Evolutionary conservation across 2,329 filamentous ascomycete genomes (phyloP).

Genomic region (Neonectria hederae): DNA sequence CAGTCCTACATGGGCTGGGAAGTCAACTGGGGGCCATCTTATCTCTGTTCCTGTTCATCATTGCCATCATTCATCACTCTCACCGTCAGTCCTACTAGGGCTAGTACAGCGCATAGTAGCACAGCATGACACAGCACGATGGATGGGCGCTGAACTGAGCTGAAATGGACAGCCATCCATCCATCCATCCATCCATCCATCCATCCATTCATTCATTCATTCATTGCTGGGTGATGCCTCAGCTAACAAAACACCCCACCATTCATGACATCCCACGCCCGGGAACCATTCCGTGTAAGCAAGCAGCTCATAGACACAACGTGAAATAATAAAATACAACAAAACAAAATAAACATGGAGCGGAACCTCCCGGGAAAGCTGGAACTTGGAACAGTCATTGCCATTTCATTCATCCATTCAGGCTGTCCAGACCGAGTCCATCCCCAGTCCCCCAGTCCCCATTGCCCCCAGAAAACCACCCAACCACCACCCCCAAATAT

Average conservation of each 20-base stretch:
- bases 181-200: background rate
- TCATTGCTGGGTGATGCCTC: background rate
- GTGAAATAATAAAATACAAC: background rate
- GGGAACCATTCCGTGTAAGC: background rate
- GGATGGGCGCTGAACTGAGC: conserved; percentile 9
- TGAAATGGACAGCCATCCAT: background rate
- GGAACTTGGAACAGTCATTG: background rate
- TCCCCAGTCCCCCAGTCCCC: conserved; percentile 4
- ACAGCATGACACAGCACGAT: background rate
- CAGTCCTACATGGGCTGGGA: background rate
- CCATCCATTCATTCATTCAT: too few species aligned
- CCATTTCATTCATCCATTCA: conserved; percentile 7
- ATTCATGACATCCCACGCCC: conserved; percentile 22
- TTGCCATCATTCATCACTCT: conserved; percentile 23
- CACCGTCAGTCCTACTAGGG: background rate
- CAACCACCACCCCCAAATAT: conserved; percentile 2
- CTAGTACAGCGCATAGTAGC: background rate
- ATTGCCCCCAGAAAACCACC: conserved; percentile 6
- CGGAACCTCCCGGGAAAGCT: conserved; percentile 20
- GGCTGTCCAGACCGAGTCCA: background rate
- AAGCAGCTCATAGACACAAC: background rate
- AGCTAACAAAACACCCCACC: conserved; percentile 25
- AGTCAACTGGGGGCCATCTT: conserved; percentile 17
- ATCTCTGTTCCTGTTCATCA: conserved; percentile 26
- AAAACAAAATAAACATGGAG: conserved; percentile 7